Evolutionary conservation across 768 basidiomycete species (phyloP), one percentile per base, ranked within the genome.

Genomic region (Boletellus ananas): DNA sequence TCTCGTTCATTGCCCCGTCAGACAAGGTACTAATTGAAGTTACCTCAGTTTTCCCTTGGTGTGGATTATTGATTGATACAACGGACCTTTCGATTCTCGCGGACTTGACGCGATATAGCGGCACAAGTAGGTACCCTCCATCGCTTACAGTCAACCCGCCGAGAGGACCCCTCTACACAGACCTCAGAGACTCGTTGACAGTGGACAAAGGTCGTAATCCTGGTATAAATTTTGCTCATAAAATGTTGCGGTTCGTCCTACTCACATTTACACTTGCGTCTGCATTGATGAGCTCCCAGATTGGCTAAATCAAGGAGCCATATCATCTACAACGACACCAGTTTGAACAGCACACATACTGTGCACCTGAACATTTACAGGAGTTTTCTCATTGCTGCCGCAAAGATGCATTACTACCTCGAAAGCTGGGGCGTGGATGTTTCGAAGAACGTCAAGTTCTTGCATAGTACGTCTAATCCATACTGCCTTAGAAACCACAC

Each of bases 381-480:
- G 63, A 89, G 85, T 60, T 87, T 94, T 62, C 67, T 90, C 27
- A 66, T 96, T 37, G 76, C 83, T 3, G 90, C 88, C 0, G 84
- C 93, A 76, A 95, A 90, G 70, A 87, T 92, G 78, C 83, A 90
- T 51, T 76, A 79, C 45, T 96, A 97, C 63, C 70, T 97, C 31
- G 74, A 77, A 33, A 75, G 76, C 45, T 86, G 81, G 82, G 74
- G 77, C 13, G 53, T 74, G 16, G 69, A 72, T 43, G 56, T 72
- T n/a, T 60, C 55, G 29, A 78, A 70, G 52, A 78, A 75, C 49
- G 59, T 61, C 25, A 60, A 61, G 16, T 88, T 88, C 56, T 66
- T 90, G 42, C 66, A 73, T 34, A 71, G 89, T 88, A 57, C 45
- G 78, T 66, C 25, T 40, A 10, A 9, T 36, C 25, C 17, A 42